Percentiles rank a stretch among this genome's conserved stretches.
These are phyloP conservation scores for Quercus lobata DNA, from an alignment of 331 rosid species.

Conservation along the genomic window DNA sequence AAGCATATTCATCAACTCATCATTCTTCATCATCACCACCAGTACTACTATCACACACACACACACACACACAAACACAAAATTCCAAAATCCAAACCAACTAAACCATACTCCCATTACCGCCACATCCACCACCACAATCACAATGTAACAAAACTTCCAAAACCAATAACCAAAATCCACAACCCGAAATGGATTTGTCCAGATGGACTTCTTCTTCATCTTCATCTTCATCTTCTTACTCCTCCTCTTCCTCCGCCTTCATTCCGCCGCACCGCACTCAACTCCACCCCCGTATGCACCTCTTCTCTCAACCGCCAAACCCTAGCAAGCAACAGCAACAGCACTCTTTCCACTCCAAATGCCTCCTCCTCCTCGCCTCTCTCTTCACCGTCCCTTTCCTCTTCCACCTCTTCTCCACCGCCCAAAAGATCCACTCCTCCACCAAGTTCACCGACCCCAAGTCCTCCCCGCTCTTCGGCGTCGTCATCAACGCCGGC, in stretches of 20 bases:
- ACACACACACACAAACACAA: too few relatives aligned
- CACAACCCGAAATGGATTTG: too few relatives aligned
- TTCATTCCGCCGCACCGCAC: conserved; percentile 43
- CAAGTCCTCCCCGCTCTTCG: conserved; percentile 26
- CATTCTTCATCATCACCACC: too few relatives aligned
- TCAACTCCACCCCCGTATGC: conserved; percentile 46
- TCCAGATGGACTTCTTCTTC: too few relatives aligned
- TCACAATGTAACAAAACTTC: too few relatives aligned
- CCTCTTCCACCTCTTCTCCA: conserved; percentile 47
- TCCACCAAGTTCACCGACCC: conserved; percentile 35
- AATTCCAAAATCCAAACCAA: too few relatives aligned
- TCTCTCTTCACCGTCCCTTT: conserved; percentile 36
- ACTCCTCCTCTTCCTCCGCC: neutral
- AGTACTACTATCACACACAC: too few relatives aligned
- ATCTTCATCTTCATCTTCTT: neutral
- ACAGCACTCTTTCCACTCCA: neutral
- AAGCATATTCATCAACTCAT: too few relatives aligned
- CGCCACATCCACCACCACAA: too few relatives aligned
- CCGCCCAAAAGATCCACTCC: conserved; percentile 39
- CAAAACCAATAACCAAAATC: too few relatives aligned
- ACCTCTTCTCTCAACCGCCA: conserved; percentile 2
- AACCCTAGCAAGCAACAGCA: conserved; percentile 13
- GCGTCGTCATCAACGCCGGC: conserved; percentile 29
- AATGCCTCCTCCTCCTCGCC: conserved; percentile 29
- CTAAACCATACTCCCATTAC: too few relatives aligned